phyloP scores from a whole-genome alignment of 371 early-diverging fungal species.

The Rhizomucor pusillus region DNA sequence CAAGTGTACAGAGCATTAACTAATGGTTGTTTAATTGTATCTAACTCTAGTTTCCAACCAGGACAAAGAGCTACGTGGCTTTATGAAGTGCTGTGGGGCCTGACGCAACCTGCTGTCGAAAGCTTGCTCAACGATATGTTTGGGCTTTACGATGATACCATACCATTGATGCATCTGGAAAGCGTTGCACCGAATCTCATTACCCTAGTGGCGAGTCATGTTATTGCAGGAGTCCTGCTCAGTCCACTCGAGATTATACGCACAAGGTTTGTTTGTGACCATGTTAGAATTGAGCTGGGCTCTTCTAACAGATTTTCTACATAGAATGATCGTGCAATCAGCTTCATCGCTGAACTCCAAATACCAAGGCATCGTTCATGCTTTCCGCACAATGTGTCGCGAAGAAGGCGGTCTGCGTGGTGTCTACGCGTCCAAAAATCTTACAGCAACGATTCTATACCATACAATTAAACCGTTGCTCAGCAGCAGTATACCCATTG shows the following conservation, averaged over 20 bases:
- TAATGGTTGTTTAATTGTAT: neutral
- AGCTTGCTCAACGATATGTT: slow-evolving; percentile 70
- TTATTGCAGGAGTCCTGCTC: slow-evolving; percentile 65
- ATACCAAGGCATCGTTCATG: slow-evolving; percentile 71
- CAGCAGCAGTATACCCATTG: slow-evolving; percentile 60
- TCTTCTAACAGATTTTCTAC: neutral
- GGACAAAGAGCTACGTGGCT: slow-evolving; percentile 74
- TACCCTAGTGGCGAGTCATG: slow-evolving; percentile 67
- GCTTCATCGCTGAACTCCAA: slow-evolving; percentile 64
- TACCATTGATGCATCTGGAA: slow-evolving; percentile 66
- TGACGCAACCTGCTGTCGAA: slow-evolving; percentile 74
- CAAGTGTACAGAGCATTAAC: slow-evolving; percentile 14
- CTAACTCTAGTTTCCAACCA: slow-evolving; percentile 39
- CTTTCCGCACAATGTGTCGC: slow-evolving; percentile 63
- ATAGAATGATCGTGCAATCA: slow-evolving; percentile 70
- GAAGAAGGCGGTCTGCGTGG: slow-evolving; percentile 78
- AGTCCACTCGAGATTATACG: slow-evolving; percentile 78
- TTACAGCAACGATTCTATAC: slow-evolving; percentile 75
- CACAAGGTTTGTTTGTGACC: slow-evolving; percentile 49
- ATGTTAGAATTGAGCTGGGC: no score
- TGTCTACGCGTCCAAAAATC: slow-evolving; percentile 68
- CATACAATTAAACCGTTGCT: slow-evolving; percentile 74
- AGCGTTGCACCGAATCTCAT: slow-evolving; percentile 59
- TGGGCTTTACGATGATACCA: slow-evolving; percentile 76
- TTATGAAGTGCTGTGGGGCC: slow-evolving; percentile 66